These are phyloP conservation scores for Madurella fahalii DNA, from an alignment of 2,329 filamentous ascomycete species.

Conservation along the genomic window DNA sequence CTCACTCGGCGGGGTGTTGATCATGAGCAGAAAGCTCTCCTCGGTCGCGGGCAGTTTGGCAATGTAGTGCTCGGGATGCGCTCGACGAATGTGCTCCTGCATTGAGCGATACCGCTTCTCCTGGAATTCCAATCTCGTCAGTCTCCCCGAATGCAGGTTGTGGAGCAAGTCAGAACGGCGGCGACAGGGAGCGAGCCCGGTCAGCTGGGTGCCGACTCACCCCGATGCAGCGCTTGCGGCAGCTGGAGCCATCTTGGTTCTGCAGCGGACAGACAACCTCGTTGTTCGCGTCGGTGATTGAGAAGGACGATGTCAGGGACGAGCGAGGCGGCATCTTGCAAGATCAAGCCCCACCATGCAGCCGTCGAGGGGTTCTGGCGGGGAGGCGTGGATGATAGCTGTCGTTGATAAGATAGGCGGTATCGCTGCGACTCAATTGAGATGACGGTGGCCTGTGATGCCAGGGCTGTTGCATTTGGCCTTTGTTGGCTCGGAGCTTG, in stretches of 20 bases:
- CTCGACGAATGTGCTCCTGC: conserved; percentile 98
- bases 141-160: conserved; percentile 3
- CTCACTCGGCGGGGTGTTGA: conserved; percentile 72
- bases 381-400: conserved; percentile 19
- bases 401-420: conserved; percentile 26
- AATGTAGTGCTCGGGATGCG: conserved; percentile 96
- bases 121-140: conserved; percentile 26
- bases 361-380: conserved; percentile 24
- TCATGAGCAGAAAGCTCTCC: conserved; percentile 96
- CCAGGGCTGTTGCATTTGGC: conserved; percentile 27
- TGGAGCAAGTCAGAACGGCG: not conserved
- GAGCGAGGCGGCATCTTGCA: conserved; percentile 81
- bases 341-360: conserved; percentile 50
- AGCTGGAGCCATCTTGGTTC: conserved; percentile 95
- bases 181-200: conserved; percentile 4
- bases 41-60: conserved; percentile 96
- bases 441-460: conserved; percentile 20
- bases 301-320: conserved; percentile 84
- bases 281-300: conserved; percentile 85
- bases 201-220: conserved; percentile 58
- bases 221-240: conserved; percentile 94
- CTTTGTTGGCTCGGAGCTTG: conserved; percentile 19
- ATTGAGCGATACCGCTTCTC: conserved; percentile 76
- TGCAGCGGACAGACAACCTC: conserved; percentile 94
- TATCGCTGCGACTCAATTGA: conserved; percentile 22